Conservation (phyloP, 2,329 filamentous ascomycete genomes). For the Trichoderma harzianum region DNA sequence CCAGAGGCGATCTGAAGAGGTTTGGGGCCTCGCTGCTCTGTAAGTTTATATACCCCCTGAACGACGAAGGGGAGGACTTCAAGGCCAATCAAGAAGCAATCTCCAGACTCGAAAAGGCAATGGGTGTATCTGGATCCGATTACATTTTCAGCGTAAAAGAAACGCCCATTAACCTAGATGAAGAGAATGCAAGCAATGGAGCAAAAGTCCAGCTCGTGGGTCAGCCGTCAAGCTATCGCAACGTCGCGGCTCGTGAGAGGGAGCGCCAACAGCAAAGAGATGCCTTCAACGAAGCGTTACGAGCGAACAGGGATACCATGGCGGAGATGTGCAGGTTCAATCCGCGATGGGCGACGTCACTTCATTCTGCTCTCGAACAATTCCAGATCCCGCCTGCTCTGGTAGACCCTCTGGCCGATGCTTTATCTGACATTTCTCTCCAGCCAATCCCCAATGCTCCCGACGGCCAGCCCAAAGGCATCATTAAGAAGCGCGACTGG, state of each 20-base stretch:
- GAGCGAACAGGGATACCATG: background rate
- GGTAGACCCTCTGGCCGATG: background rate
- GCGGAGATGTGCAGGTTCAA: background rate
- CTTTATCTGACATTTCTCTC: background rate
- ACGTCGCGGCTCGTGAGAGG: background rate
- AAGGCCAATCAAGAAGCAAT: background rate
- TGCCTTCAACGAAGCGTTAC: background rate
- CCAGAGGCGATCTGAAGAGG: constrained; percentile 25
- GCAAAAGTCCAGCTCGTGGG: background rate
- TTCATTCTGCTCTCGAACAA: background rate
- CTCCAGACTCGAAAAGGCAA: background rate
- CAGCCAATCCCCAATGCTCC: background rate
- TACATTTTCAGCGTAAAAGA: background rate
- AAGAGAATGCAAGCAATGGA: background rate
- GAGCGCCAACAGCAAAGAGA: background rate
- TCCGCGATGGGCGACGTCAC: background rate
- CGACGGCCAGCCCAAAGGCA: constrained; percentile 1
- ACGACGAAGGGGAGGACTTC: background rate
- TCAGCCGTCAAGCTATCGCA: background rate
- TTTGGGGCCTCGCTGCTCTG: constrained; percentile 25
- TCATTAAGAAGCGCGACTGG: constrained; percentile 23
- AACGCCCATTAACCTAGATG: background rate
- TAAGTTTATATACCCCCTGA: constrained; percentile 19
- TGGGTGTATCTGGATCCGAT: background rate
- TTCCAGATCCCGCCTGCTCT: background rate